Percentiles rank a stretch among this genome's conserved stretches.
phyloP scores from a whole-genome alignment of 2,329 filamentous ascomycete species.

The Diplodia sapinea region DNA sequence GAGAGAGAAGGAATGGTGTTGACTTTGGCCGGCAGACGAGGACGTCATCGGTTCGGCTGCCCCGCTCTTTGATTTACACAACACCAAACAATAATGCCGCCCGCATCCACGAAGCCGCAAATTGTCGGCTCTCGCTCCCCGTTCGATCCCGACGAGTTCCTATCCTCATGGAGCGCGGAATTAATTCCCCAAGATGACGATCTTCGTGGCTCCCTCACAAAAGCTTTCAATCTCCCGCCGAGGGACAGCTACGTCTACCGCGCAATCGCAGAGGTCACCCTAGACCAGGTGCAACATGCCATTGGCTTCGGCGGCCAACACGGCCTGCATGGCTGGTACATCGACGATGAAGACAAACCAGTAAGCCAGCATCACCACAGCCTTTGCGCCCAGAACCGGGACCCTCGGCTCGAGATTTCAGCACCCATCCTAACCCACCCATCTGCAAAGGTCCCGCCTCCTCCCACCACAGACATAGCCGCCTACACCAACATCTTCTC shows the following conservation, averaged over 20 bases:
- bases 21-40: no score
- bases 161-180: slow-evolving; percentile 51
- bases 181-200: slow-evolving; percentile 48
- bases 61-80: slow-evolving; percentile 15
- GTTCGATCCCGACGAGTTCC: slow-evolving; percentile 56
- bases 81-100: slow-evolving; percentile 30
- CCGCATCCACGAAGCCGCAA: slow-evolving; percentile 18
- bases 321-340: slow-evolving; percentile 60
- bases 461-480: slow-evolving; percentile 63
- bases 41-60: slow-evolving; percentile 12
- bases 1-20: neutral
- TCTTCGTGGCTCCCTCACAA: slow-evolving; percentile 54
- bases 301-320: slow-evolving; percentile 54
- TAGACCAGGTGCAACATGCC: slow-evolving; percentile 57
- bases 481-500: slow-evolving; percentile 72
- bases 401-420: slow-evolving; percentile 32
- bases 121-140: slow-evolving; percentile 26
- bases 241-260: slow-evolving; percentile 58
- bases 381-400: slow-evolving; percentile 18
- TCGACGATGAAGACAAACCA: slow-evolving; percentile 48
- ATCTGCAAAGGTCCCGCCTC: slow-evolving; percentile 47
- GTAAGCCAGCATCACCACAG: neutral
- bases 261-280: slow-evolving; percentile 58
- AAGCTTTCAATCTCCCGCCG: slow-evolving; percentile 54
- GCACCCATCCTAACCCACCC: slow-evolving; percentile 33